Conservation (phyloP, 352 stramenopile species). For the Hyaloperonospora arabidopsidis region DNA sequence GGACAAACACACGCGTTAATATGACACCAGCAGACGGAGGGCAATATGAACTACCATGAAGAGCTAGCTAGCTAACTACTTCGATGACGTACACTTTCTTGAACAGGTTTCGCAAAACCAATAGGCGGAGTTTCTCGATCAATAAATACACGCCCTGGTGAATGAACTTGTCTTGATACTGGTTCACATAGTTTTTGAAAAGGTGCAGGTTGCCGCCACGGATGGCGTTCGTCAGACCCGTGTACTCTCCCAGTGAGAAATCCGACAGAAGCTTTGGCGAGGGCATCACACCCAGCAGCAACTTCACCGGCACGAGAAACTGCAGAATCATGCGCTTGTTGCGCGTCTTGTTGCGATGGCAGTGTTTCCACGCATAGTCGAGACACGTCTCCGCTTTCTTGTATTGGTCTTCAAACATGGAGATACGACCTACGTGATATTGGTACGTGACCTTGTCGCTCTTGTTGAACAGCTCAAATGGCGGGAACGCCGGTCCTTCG, state of each 20-base stretch:
- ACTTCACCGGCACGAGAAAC: slow-evolving; percentile 91
- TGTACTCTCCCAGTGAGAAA: slow-evolving; percentile 84
- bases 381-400: slow-evolving; percentile 90
- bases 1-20: slow-evolving; percentile 4
- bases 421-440: slow-evolving; percentile 93
- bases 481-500: slow-evolving; percentile 66
- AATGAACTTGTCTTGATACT: slow-evolving; percentile 88
- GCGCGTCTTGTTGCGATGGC: slow-evolving; percentile 63
- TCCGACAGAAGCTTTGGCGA: slow-evolving; percentile 85
- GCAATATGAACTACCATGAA: background rate
- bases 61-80: no score
- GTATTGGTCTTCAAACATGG: slow-evolving; percentile 97
- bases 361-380: slow-evolving; percentile 90
- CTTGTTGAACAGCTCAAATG: slow-evolving; percentile 78
- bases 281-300: slow-evolving; percentile 89
- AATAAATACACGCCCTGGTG: slow-evolving; percentile 92
- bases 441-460: slow-evolving; percentile 91
- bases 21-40: slow-evolving; percentile 3
- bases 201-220: slow-evolving; percentile 86
- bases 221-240: slow-evolving; percentile 86
- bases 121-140: slow-evolving; percentile 92
- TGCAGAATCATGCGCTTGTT: slow-evolving; percentile 94
- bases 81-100: slow-evolving; percentile 87
- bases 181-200: slow-evolving; percentile 88
- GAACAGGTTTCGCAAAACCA: slow-evolving; percentile 93